A percentile compares a stretch with the other conserved stretches of the same genome.
phyloP scores from a whole-genome alignment of 306 rosid species.

The Castanea sativa region DNA sequence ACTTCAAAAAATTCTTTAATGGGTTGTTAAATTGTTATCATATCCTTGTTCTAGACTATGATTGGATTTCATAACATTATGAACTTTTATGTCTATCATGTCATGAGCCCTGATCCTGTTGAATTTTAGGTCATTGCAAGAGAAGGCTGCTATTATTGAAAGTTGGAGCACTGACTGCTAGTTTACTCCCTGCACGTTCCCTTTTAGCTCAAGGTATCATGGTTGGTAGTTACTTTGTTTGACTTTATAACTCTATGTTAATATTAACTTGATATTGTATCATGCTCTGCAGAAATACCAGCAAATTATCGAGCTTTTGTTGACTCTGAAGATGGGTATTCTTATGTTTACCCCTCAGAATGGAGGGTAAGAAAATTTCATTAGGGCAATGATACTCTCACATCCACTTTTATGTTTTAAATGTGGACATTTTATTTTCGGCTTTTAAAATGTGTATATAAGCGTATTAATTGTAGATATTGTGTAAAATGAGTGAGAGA shows the following conservation, averaged over 20 bases:
- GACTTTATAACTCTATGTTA: not conserved
- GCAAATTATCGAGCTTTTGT: slow-evolving; percentile 68
- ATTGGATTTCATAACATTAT: not conserved
- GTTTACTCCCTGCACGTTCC: slow-evolving; percentile 42
- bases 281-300: slow-evolving; percentile 53
- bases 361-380: slow-evolving; percentile 68
- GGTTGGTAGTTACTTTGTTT: not conserved
- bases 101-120: not conserved
- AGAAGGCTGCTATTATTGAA: slow-evolving; percentile 78
- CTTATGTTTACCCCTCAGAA: slow-evolving; percentile 79
- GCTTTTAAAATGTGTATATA: too few species aligned
- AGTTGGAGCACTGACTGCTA: slow-evolving; percentile 65
- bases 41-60: not conserved
- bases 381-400: too few species aligned
- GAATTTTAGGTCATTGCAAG: slow-evolving; percentile 51
- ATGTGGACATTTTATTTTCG: too few species aligned
- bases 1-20: not conserved
- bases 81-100: not conserved
- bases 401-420: too few species aligned
- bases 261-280: not conserved
- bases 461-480: too few species aligned
- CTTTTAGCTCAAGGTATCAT: slow-evolving; percentile 79
- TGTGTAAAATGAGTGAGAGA: too few species aligned
- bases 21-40: not conserved
- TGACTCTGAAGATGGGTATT: slow-evolving; percentile 80